Percentiles rank a stretch among this genome's conserved stretches.
phyloP scores from a whole-genome alignment of 2,329 filamentous ascomycete genomes.

The Lasiodiplodia hormozganensis region DNA sequence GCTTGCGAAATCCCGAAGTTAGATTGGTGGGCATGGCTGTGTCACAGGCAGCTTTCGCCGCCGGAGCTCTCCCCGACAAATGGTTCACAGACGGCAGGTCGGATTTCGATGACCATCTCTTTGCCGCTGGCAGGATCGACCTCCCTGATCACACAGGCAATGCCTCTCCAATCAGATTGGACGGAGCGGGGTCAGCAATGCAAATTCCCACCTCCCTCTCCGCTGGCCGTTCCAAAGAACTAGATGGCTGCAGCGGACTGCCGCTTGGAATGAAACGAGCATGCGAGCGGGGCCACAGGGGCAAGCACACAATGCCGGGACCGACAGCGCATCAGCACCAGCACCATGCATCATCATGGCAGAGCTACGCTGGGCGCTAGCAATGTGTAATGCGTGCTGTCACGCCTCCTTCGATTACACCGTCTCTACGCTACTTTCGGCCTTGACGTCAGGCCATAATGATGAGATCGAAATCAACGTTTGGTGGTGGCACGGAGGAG shows the following conservation, averaged over 20 bases:
- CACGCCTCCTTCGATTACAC: neutral
- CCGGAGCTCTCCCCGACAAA: neutral
- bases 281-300: constrained; percentile 14
- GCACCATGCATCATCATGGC: neutral
- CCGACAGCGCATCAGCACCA: constrained; percentile 6
- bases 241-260: neutral
- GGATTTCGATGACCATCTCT: neutral
- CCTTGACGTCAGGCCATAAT: neutral
- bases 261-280: constrained; percentile 26
- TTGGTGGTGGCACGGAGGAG: neutral
- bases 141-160: constrained; percentile 6
- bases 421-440: neutral
- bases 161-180: neutral
- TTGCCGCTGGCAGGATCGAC: neutral
- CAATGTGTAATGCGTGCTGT: neutral
- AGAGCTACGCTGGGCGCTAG: neutral
- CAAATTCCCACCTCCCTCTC: neutral
- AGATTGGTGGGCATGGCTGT: neutral
- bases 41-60: neutral
- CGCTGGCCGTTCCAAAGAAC: neutral
- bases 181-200: neutral
- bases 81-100: neutral
- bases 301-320: neutral
- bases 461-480: neutral
- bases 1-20: neutral